Percentiles rank a stretch among this genome's conserved stretches.
phyloP scores from a whole-genome alignment of 176 grass and related monocot genomes.

The Microstegium vimineum region DNA sequence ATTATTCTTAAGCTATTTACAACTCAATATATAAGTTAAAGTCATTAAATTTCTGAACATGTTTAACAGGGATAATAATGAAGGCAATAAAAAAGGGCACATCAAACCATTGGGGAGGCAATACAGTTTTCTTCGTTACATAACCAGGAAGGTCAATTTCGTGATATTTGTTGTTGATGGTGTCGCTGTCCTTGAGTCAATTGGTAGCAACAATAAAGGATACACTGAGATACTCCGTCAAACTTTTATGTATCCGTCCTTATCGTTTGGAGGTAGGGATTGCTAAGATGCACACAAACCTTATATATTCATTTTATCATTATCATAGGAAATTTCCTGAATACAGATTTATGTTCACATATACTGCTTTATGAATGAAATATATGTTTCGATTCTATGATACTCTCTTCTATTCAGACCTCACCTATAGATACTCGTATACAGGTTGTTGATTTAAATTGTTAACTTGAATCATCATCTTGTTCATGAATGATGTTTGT shows the following conservation, averaged over 20 bases:
- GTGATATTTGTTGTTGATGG: conserved; percentile 79
- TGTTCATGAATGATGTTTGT: not conserved
- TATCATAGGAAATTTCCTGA: not conserved
- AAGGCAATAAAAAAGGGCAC: conserved; percentile 23
- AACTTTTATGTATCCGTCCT: conserved; percentile 63
- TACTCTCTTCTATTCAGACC: not conserved
- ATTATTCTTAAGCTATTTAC: conserved; percentile 2
- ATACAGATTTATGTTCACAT: not conserved
- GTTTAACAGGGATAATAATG: conserved; percentile 45
- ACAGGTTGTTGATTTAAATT: not conserved
- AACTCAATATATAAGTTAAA: not conserved
- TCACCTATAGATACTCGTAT: not conserved
- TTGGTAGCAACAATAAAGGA: conserved; percentile 20
- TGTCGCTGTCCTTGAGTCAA: conserved; percentile 45
- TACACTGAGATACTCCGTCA: conserved; percentile 49
- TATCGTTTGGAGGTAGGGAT: conserved; percentile 60
- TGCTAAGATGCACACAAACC: conserved; percentile 13
- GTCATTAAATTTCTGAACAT: not conserved
- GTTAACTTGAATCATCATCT: not conserved
- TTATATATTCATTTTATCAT: not conserved
- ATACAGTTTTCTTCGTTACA: conserved; percentile 34
- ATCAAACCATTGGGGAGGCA: conserved; percentile 42
- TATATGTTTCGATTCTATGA: not conserved
- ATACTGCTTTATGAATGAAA: not conserved
- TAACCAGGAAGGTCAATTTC: conserved; percentile 74